A percentile compares a stretch with the other conserved stretches of the same genome.
These are phyloP conservation scores for Penicillium freii DNA, from an alignment of 2,329 filamentous ascomycete species.

Conservation along the genomic window DNA sequence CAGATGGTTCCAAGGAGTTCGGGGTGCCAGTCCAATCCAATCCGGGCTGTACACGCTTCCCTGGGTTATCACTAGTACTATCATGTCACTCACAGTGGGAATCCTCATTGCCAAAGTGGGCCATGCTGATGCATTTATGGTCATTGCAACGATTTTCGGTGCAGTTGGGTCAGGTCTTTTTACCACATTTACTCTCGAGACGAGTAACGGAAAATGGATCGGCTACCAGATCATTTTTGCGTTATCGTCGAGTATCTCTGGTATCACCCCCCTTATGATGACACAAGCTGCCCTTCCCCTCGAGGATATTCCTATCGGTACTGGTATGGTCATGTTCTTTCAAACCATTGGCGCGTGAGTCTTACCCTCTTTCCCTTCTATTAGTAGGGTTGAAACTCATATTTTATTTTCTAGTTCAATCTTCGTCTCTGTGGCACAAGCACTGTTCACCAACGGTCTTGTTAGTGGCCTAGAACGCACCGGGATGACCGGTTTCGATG, in stretches of 20 bases:
- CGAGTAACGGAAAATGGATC: neutral
- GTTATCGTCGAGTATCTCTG: neutral
- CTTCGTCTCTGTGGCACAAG: too few relatives aligned
- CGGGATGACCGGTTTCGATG: too few relatives aligned
- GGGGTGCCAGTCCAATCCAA: slow-evolving; percentile 42
- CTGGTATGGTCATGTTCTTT: too few relatives aligned
- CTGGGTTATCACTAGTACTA: slow-evolving; percentile 27
- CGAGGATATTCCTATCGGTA: too few relatives aligned
- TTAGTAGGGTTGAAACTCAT: too few relatives aligned
- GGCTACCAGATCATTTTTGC: neutral
- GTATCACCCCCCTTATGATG: too few relatives aligned
- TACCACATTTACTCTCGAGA: neutral
- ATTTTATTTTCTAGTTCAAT: too few relatives aligned
- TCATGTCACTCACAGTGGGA: slow-evolving; percentile 34
- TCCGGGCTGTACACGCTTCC: slow-evolving; percentile 32
- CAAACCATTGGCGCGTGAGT: too few relatives aligned
- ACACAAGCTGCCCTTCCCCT: too few relatives aligned
- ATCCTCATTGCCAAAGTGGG: neutral
- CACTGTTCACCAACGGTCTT: too few relatives aligned
- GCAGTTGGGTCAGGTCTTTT: neutral
- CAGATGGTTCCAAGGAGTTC: slow-evolving; percentile 49
- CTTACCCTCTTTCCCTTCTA: too few relatives aligned
- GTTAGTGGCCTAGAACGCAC: too few relatives aligned
- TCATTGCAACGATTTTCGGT: neutral
- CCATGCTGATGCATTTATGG: neutral